Percentiles rank a stretch among this genome's conserved stretches.
Evolutionary conservation across 2,329 filamentous ascomycete genomes (phyloP).

Genomic region (Exophiala alcalophila): DNA sequence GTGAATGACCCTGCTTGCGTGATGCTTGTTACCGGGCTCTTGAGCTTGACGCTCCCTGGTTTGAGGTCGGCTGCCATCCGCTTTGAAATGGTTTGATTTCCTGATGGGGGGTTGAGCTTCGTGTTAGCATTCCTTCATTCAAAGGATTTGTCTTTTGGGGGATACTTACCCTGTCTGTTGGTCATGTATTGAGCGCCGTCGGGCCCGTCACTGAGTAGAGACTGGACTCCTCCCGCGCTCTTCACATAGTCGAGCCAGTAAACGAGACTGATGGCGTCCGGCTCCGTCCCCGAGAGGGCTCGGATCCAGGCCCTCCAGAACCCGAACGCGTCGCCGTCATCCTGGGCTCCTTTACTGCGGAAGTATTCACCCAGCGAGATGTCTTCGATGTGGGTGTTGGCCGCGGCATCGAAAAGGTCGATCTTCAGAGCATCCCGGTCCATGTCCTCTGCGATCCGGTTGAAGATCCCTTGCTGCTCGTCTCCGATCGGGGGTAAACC

Average conservation of each 20-base stretch:
- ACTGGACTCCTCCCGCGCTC: conserved; percentile 53
- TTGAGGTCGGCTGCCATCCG: conserved; percentile 39
- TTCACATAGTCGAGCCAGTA: conserved; percentile 51
- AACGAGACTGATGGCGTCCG: conserved; percentile 30
- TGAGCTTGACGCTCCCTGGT: conserved; percentile 29
- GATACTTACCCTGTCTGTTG: conserved; percentile 46
- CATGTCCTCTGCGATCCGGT: conserved; percentile 20
- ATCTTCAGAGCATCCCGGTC: conserved; percentile 12
- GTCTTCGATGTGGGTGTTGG: conserved; percentile 8
- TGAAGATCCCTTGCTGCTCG: conserved; percentile 4
- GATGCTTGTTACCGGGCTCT: conserved; percentile 34
- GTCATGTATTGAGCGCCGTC: conserved; percentile 54
- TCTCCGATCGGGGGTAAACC: conserved; percentile 7
- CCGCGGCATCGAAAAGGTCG: conserved; percentile 5
- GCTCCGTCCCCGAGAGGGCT: conserved; percentile 10
- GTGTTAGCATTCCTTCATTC: too few species aligned
- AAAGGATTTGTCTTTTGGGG: too few species aligned
- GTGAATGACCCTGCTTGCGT: conserved; percentile 29
- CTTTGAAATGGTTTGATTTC: conserved; percentile 33
- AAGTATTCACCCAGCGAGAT: conserved; percentile 13
- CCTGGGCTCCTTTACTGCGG: conserved; percentile 3
- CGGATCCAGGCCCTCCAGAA: conserved; percentile 15
- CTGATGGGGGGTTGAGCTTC: too few species aligned
- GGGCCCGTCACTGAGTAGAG: conserved; percentile 50
- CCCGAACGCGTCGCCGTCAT: conserved; percentile 1